Base-by-base conservation (phyloP, 106 monocot genomes). In the Xerophyta viscosa region DNA sequence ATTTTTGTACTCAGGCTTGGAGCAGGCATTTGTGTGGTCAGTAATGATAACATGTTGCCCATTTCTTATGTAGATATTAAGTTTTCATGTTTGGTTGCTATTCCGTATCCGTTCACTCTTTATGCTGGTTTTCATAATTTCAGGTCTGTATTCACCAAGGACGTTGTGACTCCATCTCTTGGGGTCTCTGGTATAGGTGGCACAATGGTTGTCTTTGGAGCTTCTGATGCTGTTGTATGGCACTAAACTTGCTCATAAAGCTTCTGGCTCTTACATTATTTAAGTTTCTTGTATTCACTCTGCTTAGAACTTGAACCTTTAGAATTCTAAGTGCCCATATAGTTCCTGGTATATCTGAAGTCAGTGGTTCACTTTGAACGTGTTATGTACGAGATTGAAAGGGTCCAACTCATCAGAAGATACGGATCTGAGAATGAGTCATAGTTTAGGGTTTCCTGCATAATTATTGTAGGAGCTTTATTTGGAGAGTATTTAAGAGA, bases 11-110 rank as follows among this genome's bases (percentile, higher is more conserved):
- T 90, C 90, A 27, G 98, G 90, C 23, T 59, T 99, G 37, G 77
- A 90, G 65, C 77, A 90, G 69, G 89, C 90, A 44, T 99, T 90
- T 70, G 74, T 86, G 27, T 90, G 90, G 98, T 99, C 68, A 65
- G 39, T 39, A 8, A 39, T 1, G 15, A 12, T 15, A 8, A 7
- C 39, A 2, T 15, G 2, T 12, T 1, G 1, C 1, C 1, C 1
- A 39, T 39, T 10, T 10, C 15, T 8, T 39, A 12, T 7, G 1
- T 29, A 6, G 29, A n/a, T 12, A 21, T 18, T 47, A 14, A 33
- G 27, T 10, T 42, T 41, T 8, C 1, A 1, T 39, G 6, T 15
- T 39, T 10, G 39, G 6, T 2, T 12, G 39, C 39, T 39, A n/a
- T n/a, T n/a, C n/a, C n/a, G 15, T 15, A 6, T 42, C 53, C 19